Evolutionary conservation across 2,329 filamentous ascomycete genomes (phyloP), one percentile per base, ranked within the genome.

Genomic region (Sclerotiophoma versabilis): DNA sequence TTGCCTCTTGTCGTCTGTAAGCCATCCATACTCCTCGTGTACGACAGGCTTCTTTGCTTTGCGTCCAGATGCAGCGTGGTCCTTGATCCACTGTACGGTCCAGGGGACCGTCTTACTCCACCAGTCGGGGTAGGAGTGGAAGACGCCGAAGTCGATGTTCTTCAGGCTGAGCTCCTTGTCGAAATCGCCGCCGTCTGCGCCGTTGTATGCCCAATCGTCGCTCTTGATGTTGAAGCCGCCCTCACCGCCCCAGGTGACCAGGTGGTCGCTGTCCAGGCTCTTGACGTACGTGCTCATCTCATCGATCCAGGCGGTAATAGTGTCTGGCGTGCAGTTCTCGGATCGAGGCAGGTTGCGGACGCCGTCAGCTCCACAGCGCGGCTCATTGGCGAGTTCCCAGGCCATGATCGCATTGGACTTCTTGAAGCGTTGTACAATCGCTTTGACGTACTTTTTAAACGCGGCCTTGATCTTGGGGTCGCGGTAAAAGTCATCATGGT

Each of bases 261-360:
- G 75, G 64, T 84, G 82, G 58, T 81, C 68, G 0, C 71, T 57
- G 64, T 85, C 83, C 4, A 85, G 61, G 12, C 67, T 73, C 71
- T 84, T 84, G 74, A 85, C 76, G 62, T 79, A 84, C 0, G 77
- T 75, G 68, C 79, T 82, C 75, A 85, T 83, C 64, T 84, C 81
- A 37, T 77, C 76, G 42, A 81, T 77, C 83, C 83, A 85, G 0
- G 63, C 68, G 1, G 76, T 79, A 9, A 84, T 68, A 2, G 77
- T 66, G 1, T 75, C 75, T 0, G 81, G 70, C 2, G 63, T 69
- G 63, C 68, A 72, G 27, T 60, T 66, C 12, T 57, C 55, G 30
- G 65, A 70, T 22, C 71, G 65, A 6, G 71, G 71, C 5, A 68
- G 62, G 37, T 68, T 68, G 42, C 64, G 65, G 4, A 58, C 54